These are phyloP conservation scores for Plasmodium gallinaceum DNA, from an alignment of 169 alveolate species.

Conservation along the genomic window DNA sequence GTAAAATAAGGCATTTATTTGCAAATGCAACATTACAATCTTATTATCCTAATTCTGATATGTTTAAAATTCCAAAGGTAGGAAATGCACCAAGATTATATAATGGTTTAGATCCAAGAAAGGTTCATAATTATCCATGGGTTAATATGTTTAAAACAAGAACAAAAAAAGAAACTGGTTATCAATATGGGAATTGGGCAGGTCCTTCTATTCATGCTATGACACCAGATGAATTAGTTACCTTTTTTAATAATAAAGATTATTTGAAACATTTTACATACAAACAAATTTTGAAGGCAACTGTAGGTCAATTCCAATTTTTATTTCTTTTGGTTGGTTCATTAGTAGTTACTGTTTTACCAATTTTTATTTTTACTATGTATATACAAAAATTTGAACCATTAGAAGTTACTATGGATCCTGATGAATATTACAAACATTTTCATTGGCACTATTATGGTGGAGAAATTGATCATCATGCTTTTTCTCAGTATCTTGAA, in stretches of 20 bases:
- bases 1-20: conserved; percentile 79
- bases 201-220: conserved; percentile 86
- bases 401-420: conserved; percentile 82
- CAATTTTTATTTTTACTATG: conserved; percentile 76
- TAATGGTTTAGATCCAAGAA: conserved; percentile 84
- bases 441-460: conserved; percentile 89
- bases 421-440: conserved; percentile 85
- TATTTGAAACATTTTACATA: conserved; percentile 72
- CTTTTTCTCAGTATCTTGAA: conserved; percentile 89
- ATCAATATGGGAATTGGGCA: conserved; percentile 81
- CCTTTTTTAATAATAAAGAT: conserved; percentile 80
- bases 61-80: conserved; percentile 81
- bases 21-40: conserved; percentile 85
- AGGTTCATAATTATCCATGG: conserved; percentile 83
- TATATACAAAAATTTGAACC: conserved; percentile 85
- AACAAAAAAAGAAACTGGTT: conserved; percentile 84
- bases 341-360: conserved; percentile 57
- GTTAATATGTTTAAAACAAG: conserved; percentile 78
- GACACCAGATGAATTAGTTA: conserved; percentile 84
- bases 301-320: conserved; percentile 81
- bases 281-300: conserved; percentile 68
- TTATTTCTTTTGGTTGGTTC: conserved; percentile 72
- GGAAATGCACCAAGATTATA: conserved; percentile 81
- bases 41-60: conserved; percentile 87
- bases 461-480: conserved; percentile 89